Base-by-base conservation (phyloP, 2,329 filamentous ascomycete genomes). In the Shiraia sp. region DNA sequence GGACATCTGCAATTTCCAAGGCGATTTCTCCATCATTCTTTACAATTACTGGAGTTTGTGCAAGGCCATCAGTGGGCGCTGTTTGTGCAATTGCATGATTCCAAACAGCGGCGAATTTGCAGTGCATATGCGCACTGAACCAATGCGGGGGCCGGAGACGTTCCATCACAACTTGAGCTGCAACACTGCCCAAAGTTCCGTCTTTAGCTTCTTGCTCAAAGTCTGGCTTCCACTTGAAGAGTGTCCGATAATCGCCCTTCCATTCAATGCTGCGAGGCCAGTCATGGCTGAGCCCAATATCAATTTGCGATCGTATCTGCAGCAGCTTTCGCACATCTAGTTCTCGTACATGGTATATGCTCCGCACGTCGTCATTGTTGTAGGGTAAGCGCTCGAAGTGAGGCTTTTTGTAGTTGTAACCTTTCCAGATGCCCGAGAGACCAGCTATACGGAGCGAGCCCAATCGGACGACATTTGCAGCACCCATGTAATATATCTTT, bases 401-500 rank as follows among this genome's bases (percentile, higher is more conserved):
- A 8, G 86, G 76, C 66, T 87, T 91, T 47, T 82, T 81, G 71
- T 95, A 99, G 70, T 96, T 86, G 59, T 85, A 87, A 2, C 85
- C 87, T 68, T 96, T 96, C 88, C 89, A 99, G 51, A 99, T 99
- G 5, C 93, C 93, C 38, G 89, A 93, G 66, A 97, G 76, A 4
- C 87, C 92, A 25, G 90, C 88, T 48, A 99, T 95, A 15, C 93
- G 84, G 34, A 99, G 73, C 1, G 88, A 86, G 0, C 92, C 92
- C 23, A 95, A 76, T 13, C 86, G 85, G 28, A 99, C 67, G 7
- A 99, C 85, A 63, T 95, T 96, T 45, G 93, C 90, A 24, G 90
- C 89, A 34, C 93, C 93, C 68, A 97, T 79, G 72, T 96, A 99
- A 76, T 96, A 99, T 51, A 99, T 97, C 55, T 93, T 95, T 7